phyloP scores from a whole-genome alignment of 352 stramenopile species.

The Globisporangium cystogenes region DNA sequence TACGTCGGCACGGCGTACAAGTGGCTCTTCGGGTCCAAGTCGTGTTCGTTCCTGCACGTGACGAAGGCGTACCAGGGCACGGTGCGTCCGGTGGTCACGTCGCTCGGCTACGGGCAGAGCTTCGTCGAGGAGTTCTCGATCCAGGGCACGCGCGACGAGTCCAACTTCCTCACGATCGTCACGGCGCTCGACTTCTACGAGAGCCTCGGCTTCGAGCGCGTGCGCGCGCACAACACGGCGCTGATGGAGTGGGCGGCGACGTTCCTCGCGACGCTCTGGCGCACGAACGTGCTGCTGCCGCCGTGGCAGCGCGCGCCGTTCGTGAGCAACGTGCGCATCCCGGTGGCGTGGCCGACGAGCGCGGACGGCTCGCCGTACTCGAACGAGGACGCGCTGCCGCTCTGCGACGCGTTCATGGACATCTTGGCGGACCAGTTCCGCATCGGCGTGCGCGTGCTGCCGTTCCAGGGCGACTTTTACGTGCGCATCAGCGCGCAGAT shows the following conservation, averaged over 20 bases:
- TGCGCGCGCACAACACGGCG: constrained; percentile 78
- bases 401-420: constrained; percentile 81
- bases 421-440: constrained; percentile 67
- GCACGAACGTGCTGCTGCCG: constrained; percentile 64
- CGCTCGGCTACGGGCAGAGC: constrained; percentile 69
- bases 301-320: constrained; percentile 79
- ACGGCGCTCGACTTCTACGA: constrained; percentile 83
- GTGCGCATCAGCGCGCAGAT: constrained; percentile 82
- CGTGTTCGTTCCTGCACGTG: constrained; percentile 82
- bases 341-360: constrained; percentile 53
- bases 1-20: constrained; percentile 85
- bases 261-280: constrained; percentile 68
- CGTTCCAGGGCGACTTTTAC: constrained; percentile 67
- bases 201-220: constrained; percentile 64
- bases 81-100: constrained; percentile 77
- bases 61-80: constrained; percentile 63
- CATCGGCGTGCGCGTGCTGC: constrained; percentile 60
- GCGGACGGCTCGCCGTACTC: constrained; percentile 39
- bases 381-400: constrained; percentile 46
- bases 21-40: constrained; percentile 86
- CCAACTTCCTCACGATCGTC: constrained; percentile 79
- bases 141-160: constrained; percentile 77
- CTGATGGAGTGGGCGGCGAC: constrained; percentile 80
- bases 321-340: constrained; percentile 74
- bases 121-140: constrained; percentile 84